A percentile compares a stretch with the other conserved stretches of the same genome.
Conservation (phyloP, 768 basidiomycete species). For the Leccinum sublutescens region DNA sequence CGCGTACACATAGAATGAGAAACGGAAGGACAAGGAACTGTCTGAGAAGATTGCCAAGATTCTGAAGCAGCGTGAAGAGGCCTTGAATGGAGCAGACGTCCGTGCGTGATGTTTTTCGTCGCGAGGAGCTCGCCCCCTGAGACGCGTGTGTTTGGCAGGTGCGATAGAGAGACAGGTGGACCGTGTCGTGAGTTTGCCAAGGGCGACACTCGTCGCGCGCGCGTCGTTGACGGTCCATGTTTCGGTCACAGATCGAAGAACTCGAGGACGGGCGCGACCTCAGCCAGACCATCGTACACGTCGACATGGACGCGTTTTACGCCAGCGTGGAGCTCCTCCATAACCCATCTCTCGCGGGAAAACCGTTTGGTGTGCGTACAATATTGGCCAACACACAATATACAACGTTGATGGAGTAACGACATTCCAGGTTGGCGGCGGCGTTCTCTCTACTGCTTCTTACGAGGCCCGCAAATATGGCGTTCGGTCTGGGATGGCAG, state of each 20-base stretch:
- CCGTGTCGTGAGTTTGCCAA: conserved; percentile 53
- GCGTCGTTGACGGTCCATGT: not conserved
- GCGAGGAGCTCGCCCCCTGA: not conserved
- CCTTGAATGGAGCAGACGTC: conserved; percentile 53
- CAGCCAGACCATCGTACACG: conserved; percentile 82
- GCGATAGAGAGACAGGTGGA: conserved; percentile 68
- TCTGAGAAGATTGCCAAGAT: conserved; percentile 74
- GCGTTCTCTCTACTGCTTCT: conserved; percentile 85
- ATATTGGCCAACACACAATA: no score
- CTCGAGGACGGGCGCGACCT: conserved; percentile 78
- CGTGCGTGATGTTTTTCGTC: conserved; percentile 36
- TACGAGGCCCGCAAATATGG: conserved; percentile 92
- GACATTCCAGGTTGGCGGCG: conserved; percentile 63
- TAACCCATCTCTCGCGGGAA: conserved; percentile 61
- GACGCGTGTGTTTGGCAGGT: conserved; percentile 30
- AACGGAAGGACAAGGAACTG: conserved; percentile 82
- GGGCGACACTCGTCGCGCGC: not conserved
- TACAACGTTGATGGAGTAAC: conserved; percentile 4
- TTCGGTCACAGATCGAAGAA: conserved; percentile 47
- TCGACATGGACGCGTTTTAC: conserved; percentile 96
- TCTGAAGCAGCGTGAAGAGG: conserved; percentile 60
- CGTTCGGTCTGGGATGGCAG: conserved; percentile 94
- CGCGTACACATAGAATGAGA: conserved; percentile 76
- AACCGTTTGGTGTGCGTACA: conserved; percentile 67
- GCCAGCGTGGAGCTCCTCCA: conserved; percentile 75